Base-by-base conservation (phyloP, 805 yeast species). In the Lipomyces sp. region DNA sequence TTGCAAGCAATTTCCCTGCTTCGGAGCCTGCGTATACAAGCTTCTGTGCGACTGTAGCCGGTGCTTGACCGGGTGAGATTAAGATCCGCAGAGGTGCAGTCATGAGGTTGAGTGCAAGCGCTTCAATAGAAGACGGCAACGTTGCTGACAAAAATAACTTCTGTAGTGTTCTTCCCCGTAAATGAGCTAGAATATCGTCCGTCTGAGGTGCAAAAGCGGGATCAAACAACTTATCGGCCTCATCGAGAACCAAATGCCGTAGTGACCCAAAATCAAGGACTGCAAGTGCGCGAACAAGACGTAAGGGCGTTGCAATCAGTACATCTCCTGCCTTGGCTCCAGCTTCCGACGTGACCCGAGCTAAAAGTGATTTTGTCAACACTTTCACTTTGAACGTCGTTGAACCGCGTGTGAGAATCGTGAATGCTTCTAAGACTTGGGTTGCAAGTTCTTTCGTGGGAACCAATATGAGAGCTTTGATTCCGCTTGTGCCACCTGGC, bases 401-500 rank as follows among this genome's bases (percentile, higher is more conserved):
- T 15, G 59, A 33, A 10, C 58, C 58, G 34, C 75, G 80, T 50
- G 86, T 80, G 57, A 95, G 80, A 64, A 82, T 84, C 57, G 81
- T 80, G 69, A 91, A 82, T 73, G 90, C 91, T 57, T 86, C 83
- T 75, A 83, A 88, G 34, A 92, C 93, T 80, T 95, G 99, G 37
- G 84, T 82, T 0, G 98, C 95, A 73, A 95, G 84, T 78, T 95
- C 99, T 71, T 92, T 92, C 0, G 99, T 95, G 37, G 99, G 99
- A 0, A 98, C 87, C 10, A 95, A 85, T 7, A 95, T 85, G 60
- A 95, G 79, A 0, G 96, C 96, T 71, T 89, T 82, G 8, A 90
- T 80, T 0, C 90, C 90, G 13, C 69, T 59, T 11, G 72, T 35
- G 55, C 65, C 56, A 74, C 72, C 57, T 69, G 75, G 73, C 65